phyloP scores from a whole-genome alignment of 2,329 filamentous ascomycete species.

The Fusarium torulosum region DNA sequence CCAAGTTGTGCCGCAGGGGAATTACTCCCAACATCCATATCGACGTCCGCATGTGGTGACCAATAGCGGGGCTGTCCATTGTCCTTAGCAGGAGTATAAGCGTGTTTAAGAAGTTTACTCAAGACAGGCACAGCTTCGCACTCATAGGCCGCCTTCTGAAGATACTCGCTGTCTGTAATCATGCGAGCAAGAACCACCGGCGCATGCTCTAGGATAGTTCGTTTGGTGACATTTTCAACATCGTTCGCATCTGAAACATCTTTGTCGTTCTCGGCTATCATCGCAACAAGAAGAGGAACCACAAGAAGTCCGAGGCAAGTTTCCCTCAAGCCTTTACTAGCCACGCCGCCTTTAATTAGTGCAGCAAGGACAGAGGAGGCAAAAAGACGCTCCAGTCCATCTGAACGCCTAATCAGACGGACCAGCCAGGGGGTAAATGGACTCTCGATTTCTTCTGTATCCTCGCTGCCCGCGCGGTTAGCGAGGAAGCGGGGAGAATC shows the following conservation, averaged over 20 bases:
- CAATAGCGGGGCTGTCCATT: constrained; percentile 52
- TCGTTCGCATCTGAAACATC: constrained; percentile 58
- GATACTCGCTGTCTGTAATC: constrained; percentile 79
- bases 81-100: constrained; percentile 61
- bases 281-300: constrained; percentile 75
- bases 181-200: constrained; percentile 83
- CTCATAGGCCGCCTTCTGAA: constrained; percentile 87
- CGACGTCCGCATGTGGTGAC: constrained; percentile 55
- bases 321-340: constrained; percentile 71
- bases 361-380: constrained; percentile 77
- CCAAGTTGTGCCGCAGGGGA: constrained; percentile 66
- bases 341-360: constrained; percentile 76
- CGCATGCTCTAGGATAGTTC: constrained; percentile 73
- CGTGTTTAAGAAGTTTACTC: constrained; percentile 63
- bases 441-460: constrained; percentile 73
- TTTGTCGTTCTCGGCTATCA: constrained; percentile 64
- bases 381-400: constrained; percentile 72
- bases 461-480: constrained; percentile 49
- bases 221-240: constrained; percentile 53
- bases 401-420: constrained; percentile 68
- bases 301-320: constrained; percentile 74
- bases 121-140: constrained; percentile 62
- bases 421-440: constrained; percentile 81
- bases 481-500: constrained; percentile 51
- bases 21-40: constrained; percentile 51